phyloP scores from a whole-genome alignment of 352 stramenopile species.

The Phytophthora litchii region DNA sequence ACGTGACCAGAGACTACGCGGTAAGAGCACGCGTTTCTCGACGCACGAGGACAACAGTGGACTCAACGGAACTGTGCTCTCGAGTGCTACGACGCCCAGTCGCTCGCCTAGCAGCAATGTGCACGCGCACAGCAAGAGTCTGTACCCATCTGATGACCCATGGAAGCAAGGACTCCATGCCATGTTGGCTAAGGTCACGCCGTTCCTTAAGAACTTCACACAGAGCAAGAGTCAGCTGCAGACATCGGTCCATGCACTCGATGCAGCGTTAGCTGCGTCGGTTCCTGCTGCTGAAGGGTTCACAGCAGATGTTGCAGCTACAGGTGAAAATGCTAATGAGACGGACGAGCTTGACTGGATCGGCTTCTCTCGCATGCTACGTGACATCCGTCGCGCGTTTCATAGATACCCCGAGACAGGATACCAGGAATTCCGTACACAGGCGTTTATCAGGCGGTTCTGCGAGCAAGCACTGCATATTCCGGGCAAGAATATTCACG shows the following conservation, averaged over 20 bases:
- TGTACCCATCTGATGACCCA: conserved; percentile 70
- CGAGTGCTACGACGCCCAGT: conserved; percentile 3
- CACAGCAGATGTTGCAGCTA: neutral
- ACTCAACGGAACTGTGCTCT: conserved; percentile 4
- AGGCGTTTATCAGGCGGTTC: conserved; percentile 83
- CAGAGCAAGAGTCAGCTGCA: conserved; percentile 30
- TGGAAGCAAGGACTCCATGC: conserved; percentile 69
- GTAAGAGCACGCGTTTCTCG: conserved; percentile 49
- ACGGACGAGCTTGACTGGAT: conserved; percentile 59
- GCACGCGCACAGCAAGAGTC: conserved; percentile 34
- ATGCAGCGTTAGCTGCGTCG: conserved; percentile 18
- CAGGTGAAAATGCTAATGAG: conserved; percentile 4
- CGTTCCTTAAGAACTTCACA: conserved; percentile 70
- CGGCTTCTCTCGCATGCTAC: conserved; percentile 71
- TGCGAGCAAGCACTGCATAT: conserved; percentile 86
- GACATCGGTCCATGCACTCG: conserved; percentile 14
- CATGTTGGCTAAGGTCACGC: conserved; percentile 56
- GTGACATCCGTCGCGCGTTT: conserved; percentile 82
- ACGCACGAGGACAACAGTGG: conserved; percentile 10
- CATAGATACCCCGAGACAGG: conserved; percentile 93
- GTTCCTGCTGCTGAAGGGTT: conserved; percentile 8
- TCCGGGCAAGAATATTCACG: conserved; percentile 67
- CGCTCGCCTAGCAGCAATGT: neutral
- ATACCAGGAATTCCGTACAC: conserved; percentile 90
- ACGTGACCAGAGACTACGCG: conserved; percentile 71